These are phyloP conservation scores for Arthrobotrys entomopaga DNA, from an alignment of 2,329 filamentous ascomycete genomes.

Conservation along the genomic window DNA sequence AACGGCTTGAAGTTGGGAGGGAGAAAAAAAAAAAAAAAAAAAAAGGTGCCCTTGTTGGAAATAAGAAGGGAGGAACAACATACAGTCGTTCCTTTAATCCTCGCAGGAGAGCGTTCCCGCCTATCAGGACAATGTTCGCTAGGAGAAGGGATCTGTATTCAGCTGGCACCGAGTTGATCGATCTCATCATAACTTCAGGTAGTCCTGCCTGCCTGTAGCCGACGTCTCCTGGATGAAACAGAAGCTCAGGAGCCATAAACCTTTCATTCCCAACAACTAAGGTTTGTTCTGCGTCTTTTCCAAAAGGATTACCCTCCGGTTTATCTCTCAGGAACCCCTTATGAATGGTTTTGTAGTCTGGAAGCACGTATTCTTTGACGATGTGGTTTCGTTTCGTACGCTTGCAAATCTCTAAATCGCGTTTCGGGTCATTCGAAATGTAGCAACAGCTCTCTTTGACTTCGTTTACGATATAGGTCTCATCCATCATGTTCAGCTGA, in stretches of 20 bases:
- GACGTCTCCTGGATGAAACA: constrained; percentile 87
- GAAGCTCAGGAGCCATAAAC: constrained; percentile 86
- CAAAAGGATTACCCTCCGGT: constrained; percentile 62
- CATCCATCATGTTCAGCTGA: constrained; percentile 95
- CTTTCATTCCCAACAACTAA: constrained; percentile 90
- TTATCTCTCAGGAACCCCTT: constrained; percentile 76
- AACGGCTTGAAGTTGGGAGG: not conserved
- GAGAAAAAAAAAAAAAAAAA: too few relatives aligned
- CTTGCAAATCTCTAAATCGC: constrained; percentile 78
- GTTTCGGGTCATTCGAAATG: constrained; percentile 78
- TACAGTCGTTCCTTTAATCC: constrained; percentile 83
- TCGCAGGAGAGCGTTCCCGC: constrained; percentile 81
- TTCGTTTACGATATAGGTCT: constrained; percentile 91
- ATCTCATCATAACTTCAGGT: constrained; percentile 82
- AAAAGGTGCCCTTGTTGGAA: too few relatives aligned
- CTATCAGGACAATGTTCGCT: constrained; percentile 87
- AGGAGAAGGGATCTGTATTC: constrained; percentile 84
- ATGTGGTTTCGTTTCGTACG: constrained; percentile 67
- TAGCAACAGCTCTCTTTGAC: constrained; percentile 93
- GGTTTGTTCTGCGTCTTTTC: constrained; percentile 74
- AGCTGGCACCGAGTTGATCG: constrained; percentile 77
- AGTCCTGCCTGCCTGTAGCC: constrained; percentile 85
- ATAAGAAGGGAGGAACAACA: constrained; percentile 54
- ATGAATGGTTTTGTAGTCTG: constrained; percentile 73
- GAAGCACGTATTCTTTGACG: constrained; percentile 80